Base-by-base conservation (phyloP, 1,284 basidiomycete genomes). In the Trametes polyzona region DNA sequence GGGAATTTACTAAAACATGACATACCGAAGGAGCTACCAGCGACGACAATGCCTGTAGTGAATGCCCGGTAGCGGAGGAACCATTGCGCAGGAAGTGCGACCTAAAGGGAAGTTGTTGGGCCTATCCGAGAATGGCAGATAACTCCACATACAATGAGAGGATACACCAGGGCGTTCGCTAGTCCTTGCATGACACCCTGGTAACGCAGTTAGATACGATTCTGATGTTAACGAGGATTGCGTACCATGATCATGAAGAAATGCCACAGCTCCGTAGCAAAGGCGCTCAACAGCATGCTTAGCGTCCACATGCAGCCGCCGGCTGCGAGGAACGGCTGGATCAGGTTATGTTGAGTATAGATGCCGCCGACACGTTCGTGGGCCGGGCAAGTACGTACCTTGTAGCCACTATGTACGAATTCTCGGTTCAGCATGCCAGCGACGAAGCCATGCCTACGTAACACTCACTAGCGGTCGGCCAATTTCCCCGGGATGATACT, bases 51-150 rank as follows among this genome's bases (percentile, higher is more conserved):
- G 17, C 64, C 62, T 0, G 59, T 62, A 1, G 64, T 49, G 17
- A 65, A 54, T 3, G 47, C 64, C 6, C 64, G 55, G 24, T 58
- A 37, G 39, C 59, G 54, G 11, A 59, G 53, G 57, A 65, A 65
- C 64, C 64, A 65, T 42, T 65, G 64, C 6, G 62, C 58, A n/a
- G 61, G 64, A 39, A 65, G 42, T 10, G 64, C 57, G 6, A 59
- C 57, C 61, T 65, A 27, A 12, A 2, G 17, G 2, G 23, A 32
- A 8, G 21, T 19, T 16, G 6, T 19, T 10, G 12, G 21, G 44
- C 4, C 6, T 10, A 32, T 16, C 21, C 9, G 1, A 11, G 33
- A n/a, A 5, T 19, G 14, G 17, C 14, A 11, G 8, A n/a, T 24
- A 11, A 19, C 26, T 19, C 64, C 37, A n/a, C n/a, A n/a, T 24